Evolutionary conservation across 768 basidiomycete species (phyloP), one percentile per base, ranked within the genome.

Genomic region (Termitomyces sp.): DNA sequence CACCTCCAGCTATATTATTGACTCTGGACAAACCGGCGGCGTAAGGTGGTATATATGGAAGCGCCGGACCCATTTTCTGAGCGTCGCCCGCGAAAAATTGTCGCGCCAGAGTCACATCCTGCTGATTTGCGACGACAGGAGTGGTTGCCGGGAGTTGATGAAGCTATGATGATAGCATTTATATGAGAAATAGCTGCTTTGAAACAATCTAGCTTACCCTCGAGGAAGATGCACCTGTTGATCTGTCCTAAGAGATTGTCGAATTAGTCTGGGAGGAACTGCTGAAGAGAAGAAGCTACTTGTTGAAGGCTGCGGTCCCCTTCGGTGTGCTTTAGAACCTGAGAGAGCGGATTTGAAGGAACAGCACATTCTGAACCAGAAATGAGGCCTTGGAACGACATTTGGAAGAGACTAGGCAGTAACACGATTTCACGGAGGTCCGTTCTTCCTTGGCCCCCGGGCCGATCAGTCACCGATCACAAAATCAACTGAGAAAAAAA

Each of bases 361-460:
- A 86, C 81, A 13, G 88, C 89, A 71, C 94, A 97, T 73, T 98
- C 96, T 45, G 93, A 82, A 57, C 93, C 94, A 58, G 92, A 93
- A 60, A 94, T 82, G 41, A 94, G 76, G 56, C 86, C 79, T 75
- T 89, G 87, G 55, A 92, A 76, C 24, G 89, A 88, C 88, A 90
- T 90, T 52, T 24, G 41, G 52, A 24, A 45, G 28, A 56, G 35
- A 22, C 24, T 32, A 40, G 16, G 32, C 20, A 54, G 28, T 22
- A n/a, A 10, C n/a, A 30, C 40, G n/a, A 55, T 44, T 50, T 43
- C 53, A 59, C 53, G 11, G 10, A 41, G 52, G 28, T 33, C 24
- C 24, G 24, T 8, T 18, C 13, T n/a, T 20, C 22, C 46, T 38
- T 20, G 22, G 41, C 2, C n/a, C 40, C 40, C 61, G 58, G 61